phyloP scores from a whole-genome alignment of 2,329 filamentous ascomycete species.

The Aureobasidium sp. region DNA sequence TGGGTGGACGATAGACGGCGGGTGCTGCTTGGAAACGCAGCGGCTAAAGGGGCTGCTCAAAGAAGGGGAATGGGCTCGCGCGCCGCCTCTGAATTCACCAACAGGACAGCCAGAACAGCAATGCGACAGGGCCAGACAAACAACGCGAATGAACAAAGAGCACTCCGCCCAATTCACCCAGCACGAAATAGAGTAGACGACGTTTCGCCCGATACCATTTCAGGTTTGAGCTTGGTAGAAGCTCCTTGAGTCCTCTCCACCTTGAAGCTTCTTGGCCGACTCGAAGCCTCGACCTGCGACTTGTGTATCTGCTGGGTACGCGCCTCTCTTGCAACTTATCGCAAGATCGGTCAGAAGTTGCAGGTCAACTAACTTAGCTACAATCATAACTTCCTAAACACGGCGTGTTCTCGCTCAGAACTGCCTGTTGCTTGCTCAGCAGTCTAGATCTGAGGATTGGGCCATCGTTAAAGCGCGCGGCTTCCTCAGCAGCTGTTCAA shows the following conservation, averaged over 20 bases:
- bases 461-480: background rate
- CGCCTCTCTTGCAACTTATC: background rate
- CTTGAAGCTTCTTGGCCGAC: background rate
- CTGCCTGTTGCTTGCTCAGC: background rate
- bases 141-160: background rate
- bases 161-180: background rate
- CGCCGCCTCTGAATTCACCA: background rate
- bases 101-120: background rate
- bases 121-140: background rate
- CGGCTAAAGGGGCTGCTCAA: constrained; percentile 1
- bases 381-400: background rate
- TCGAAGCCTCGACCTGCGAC: background rate
- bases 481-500: background rate
- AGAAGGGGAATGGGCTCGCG: background rate
- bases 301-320: background rate
- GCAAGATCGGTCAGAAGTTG: background rate
- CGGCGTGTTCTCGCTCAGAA: background rate
- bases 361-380: background rate
- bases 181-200: background rate
- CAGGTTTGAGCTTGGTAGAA: background rate
- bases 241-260: background rate
- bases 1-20: background rate
- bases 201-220: background rate
- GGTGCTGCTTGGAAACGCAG: background rate
- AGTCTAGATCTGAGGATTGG: background rate